Base-by-base conservation (phyloP, 257 asterid species). In the Nicotiana paniculata region DNA sequence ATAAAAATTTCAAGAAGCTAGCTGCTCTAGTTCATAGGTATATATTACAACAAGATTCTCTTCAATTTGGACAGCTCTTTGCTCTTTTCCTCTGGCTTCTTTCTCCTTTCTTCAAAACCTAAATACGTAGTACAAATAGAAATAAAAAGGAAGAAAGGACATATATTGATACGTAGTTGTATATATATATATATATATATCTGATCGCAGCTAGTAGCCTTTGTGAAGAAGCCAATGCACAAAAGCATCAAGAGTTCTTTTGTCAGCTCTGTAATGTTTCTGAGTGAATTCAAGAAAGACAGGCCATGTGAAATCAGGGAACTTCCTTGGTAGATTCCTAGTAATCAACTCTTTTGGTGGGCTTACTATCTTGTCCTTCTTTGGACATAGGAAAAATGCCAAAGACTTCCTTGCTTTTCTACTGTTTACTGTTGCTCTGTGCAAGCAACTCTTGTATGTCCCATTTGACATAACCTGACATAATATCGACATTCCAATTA, bases 381-480 rank as follows among this genome's bases (percentile, higher is more conserved):
- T 84, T 17, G 98, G 98, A 68, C 96, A 91, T 0, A 93, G 88
- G 68, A 93, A 93, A 90, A 92, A 93, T 0, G 98, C 97, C 15
- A 93, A 88, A 6, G 97, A 92, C 80, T 83, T 93, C 68, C 98
- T 90, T 18, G 95, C 83, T 8, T 37, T 82, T 61, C 30, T 77
- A 32, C 83, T 82, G 90, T 93, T 93, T 24, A 92, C 97, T 58
- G 90, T 89, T 0, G 97, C 98, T 66, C 98, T 90, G 55, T 94
- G 98, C 77, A 94, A 66, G 86, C 98, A 92, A n/a, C 96, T 93
- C 74, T 90, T 91, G 93, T 91, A 94, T 6, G 88, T 89, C 87
- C 96, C 97, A 86, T 94, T 94, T 12, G 98, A 90, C 61, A 92
- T 87, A 3, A 96, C 98, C 98, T 93, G 90, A 82, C 67, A 58